Evolutionary conservation across 2,329 filamentous ascomycete species (phyloP), one percentile per base, ranked within the genome.

Genomic region (Cercospora sp.): DNA sequence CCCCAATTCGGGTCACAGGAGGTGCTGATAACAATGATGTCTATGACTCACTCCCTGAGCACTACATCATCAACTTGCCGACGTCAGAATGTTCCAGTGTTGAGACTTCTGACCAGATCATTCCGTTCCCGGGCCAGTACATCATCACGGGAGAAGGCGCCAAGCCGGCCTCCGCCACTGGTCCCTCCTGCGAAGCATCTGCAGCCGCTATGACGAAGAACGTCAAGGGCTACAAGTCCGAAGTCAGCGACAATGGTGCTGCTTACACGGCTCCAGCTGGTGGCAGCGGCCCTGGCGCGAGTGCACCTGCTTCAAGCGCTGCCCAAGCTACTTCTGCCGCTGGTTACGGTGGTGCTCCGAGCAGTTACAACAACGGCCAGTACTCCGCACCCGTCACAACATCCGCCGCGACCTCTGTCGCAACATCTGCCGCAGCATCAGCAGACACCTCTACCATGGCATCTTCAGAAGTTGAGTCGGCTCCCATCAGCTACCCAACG

Each of bases 11-110:
- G 0, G 83, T 97, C 23, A 87, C 86, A 0, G 80, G 78, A 1
- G 80, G 80, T 20, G 78, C 80, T 48, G 74, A 76, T 57, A 72
- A 67, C 40, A 72, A 86, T 62, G 77, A 81, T 5, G 86, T 85
- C 72, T 86, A 87, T 69, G 76, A 88, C 65, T 80, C 82, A 0
- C 89, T 94, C 26, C 91, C 91, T 0, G 82, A 89, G 69, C 88
- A 92, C 84, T 88, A 92, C 64, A 81, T 88, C 2, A 88, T 90
- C 75, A 94, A 94, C 79, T 81, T 91, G 68, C 77, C 72, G 68
- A 69, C 68, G 20, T 78, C 79, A 1, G 81, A 80, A 12, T 93
- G 90, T 79, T 78, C 68, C 0, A 89, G 87, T 12, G 72, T 71
- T 0, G 86, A 89, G 51, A 75, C 74, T 13, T 74, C 77, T 0